Base-by-base conservation (phyloP, 2,329 filamentous ascomycete genomes). In the Boeremia exigua region DNA sequence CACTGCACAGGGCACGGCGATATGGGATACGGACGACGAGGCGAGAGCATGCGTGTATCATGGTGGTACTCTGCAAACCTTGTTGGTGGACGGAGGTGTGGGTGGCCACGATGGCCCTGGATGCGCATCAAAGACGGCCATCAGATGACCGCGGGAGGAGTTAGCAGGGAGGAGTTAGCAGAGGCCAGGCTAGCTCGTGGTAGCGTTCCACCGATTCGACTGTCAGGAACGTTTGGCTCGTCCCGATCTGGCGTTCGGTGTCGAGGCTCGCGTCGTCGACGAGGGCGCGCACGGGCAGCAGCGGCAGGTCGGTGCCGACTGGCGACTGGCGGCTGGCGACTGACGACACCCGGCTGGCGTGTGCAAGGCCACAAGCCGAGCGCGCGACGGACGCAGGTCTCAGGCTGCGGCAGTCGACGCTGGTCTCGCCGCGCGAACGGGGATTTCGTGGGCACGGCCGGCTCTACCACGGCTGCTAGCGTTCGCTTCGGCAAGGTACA, bases 401-500 rank as follows among this genome's bases (percentile, higher is more conserved):
- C 44, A 56, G 30, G 32, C 32, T 56, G 53, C 53, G 47, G 43
- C 47, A 32, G 39, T 28, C 19, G 39, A 30, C 15, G 39, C 37
- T 37, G 44, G 39, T 46, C 38, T 49, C 34, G 39, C 25, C 42
- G 27, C 39, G n/a, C 12, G 7, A 28, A 19, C 17, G n/a, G 19
- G 28, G 6, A 30, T 42, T 25, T 28, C 32, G n/a, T 23, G 36
- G 36, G 36, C 34, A 59, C 46, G 46, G 37, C 59, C 61, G 60
- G 60, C 44, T 56, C 48, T 53, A 61, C 29, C 50, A 61, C 62
- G 60, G 64, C 61, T 67, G 64, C 61, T 71, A 68, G 68, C 60
- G 58, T 73, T 75, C 72, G 72, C 71, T 75, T 74, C 72, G 62
- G 72, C 63, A 75, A 75, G 72, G 72, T 75, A 75, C 72, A 71